phyloP scores from a whole-genome alignment of 257 asterid genomes.

The Nicotiana sylvestris region DNA sequence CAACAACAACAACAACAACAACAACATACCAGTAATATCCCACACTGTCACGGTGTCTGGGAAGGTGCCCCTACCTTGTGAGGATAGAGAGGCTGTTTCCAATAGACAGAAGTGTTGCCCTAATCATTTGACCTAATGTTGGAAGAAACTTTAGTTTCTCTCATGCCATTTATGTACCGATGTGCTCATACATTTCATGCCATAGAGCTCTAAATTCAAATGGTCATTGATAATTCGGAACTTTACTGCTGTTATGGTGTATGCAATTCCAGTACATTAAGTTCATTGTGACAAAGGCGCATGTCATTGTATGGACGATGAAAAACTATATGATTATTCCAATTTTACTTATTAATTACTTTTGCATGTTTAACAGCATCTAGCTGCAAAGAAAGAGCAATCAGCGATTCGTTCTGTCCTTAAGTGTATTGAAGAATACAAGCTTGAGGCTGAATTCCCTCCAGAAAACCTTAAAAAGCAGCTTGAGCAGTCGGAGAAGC shows the following conservation, averaged over 20 bases:
- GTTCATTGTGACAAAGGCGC: background rate
- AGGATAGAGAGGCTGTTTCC: no score
- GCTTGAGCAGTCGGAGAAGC: slow-evolving; percentile 77
- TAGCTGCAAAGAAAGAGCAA: slow-evolving; percentile 97
- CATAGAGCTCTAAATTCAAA: background rate
- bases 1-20: no score
- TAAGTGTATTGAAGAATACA: slow-evolving; percentile 93
- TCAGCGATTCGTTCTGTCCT: slow-evolving; percentile 93
- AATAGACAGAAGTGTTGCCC: background rate
- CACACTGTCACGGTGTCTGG: no score
- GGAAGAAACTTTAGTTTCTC: background rate
- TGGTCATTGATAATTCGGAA: no score
- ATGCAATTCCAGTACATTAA: background rate
- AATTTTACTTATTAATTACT: background rate
- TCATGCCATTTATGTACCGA: background rate
- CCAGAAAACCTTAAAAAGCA: slow-evolving; percentile 84
- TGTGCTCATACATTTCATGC: background rate
- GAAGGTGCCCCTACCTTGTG: no score
- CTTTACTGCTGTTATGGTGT: background rate
- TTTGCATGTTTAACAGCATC: slow-evolving; percentile 45
- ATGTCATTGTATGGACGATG: background rate
- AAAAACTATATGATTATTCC: background rate
- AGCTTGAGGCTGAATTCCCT: slow-evolving; percentile 82
- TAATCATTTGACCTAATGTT: background rate
- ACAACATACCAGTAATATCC: no score